phyloP scores from a whole-genome alignment of 2,329 filamentous ascomycete genomes.

The Moelleriella libera region DNA sequence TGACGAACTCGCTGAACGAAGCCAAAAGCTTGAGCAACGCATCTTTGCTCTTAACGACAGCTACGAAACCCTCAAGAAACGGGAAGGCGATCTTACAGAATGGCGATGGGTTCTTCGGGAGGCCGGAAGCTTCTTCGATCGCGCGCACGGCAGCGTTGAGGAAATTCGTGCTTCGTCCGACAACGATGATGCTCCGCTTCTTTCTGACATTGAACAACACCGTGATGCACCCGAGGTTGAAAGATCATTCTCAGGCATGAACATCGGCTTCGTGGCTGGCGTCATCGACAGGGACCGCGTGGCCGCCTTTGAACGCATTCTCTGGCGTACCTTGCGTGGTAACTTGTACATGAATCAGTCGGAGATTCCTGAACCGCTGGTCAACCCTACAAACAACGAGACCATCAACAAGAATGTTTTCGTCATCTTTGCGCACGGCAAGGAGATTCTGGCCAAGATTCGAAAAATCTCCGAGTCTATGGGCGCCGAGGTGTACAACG shows the following conservation, averaged over 20 bases:
- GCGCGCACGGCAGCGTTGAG: conserved; percentile 89
- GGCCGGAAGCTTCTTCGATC: conserved; percentile 93
- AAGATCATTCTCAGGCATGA: conserved; percentile 89
- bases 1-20: conserved; percentile 84
- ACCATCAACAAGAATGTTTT: conserved; percentile 94
- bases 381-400: conserved; percentile 88
- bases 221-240: conserved; percentile 53
- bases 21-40: conserved; percentile 83
- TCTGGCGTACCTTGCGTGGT: conserved; percentile 92
- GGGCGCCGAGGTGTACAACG: conserved; percentile 87
- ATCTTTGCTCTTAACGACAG: conserved; percentile 89
- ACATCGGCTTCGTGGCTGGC: conserved; percentile 95
- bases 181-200: conserved; percentile 82
- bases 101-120: conserved; percentile 97
- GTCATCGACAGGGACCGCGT: conserved; percentile 90
- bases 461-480: conserved; percentile 97
- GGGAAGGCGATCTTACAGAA: conserved; percentile 91
- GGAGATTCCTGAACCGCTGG: conserved; percentile 85
- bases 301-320: conserved; percentile 87
- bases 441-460: conserved; percentile 97
- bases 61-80: conserved; percentile 96
- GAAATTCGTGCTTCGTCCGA: conserved; percentile 87
- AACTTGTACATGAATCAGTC: conserved; percentile 99
- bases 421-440: conserved; percentile 96
- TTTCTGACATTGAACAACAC: conserved; percentile 85